Evolutionary conservation across 2,329 filamentous ascomycete species (phyloP).

Genomic region (Ceratocystis variospora): DNA sequence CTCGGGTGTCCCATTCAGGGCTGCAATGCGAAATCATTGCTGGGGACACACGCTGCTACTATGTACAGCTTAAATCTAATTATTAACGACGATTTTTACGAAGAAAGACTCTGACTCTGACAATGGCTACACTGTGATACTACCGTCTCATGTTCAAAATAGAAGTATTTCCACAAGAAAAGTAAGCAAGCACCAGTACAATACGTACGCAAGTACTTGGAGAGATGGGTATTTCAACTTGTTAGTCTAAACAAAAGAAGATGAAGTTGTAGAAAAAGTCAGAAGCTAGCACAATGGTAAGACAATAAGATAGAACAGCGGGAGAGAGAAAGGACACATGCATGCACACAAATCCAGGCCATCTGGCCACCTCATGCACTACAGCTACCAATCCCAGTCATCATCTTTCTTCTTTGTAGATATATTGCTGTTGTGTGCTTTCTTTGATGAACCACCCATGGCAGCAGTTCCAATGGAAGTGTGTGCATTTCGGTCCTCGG

Average conservation of each 20-base stretch:
- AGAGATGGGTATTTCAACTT: background rate
- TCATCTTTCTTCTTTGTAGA: conserved; percentile 38
- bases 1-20: conserved; percentile 5
- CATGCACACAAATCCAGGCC: background rate
- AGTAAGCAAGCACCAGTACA: background rate
- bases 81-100: conserved; percentile 19
- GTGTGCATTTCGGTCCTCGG: conserved; percentile 37
- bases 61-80: conserved; percentile 18
- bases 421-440: conserved; percentile 17
- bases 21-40: conserved; percentile 9
- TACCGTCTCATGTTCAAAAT: background rate
- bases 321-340: background rate
- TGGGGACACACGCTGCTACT: conserved; percentile 2
- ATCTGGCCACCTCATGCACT: too few species aligned
- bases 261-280: background rate
- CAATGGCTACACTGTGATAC: background rate
- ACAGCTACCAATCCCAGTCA: conserved; percentile 51
- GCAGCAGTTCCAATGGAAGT: conserved; percentile 40
- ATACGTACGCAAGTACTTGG: background rate
- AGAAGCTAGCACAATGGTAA: background rate
- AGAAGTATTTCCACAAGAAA: background rate
- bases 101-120: conserved; percentile 9
- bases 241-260: conserved; percentile 1
- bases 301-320: background rate
- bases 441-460: conserved; percentile 28